Evolutionary conservation across 331 rosid species (phyloP), one percentile per base, ranked within the genome.

Genomic region (Phaseolus coccineus): DNA sequence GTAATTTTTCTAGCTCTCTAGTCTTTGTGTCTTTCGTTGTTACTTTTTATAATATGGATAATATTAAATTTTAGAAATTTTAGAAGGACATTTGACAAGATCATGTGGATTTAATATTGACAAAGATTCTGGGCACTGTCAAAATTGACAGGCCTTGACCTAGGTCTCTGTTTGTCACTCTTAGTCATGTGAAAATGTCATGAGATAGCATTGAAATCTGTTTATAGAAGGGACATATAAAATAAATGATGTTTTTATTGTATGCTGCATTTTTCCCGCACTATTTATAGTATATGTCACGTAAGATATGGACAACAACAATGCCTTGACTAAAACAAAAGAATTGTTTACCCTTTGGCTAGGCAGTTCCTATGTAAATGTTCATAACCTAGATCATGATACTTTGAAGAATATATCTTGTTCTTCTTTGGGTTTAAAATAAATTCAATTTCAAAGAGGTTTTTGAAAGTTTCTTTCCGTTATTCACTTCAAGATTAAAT

Each of bases 1-100:
- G 99, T 96, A 91, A 82, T 77, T 47, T 83, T 76, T 81, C 71
- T 73, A 71, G 65, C 85, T 70, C 84, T 80, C 42, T 76, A 76
- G 67, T 61, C 63, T 47, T 65, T 31, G 16, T 62, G 74, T 69
- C 6, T 83, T 4, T 57, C 1, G 52, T 50, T 67, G 67, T 56
- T 40, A 63, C 50, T 74, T 37, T 6, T 37, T 37, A 48, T 22
- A 27, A 70, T 83, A 16, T 81, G 35, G 39, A 68, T 22, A 80
- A 72, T 76, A 5, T 68, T 62, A 67, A 72, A 50, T 63, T 66
- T 65, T 55, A 69, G 55, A 76, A 55, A 37, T 68, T 81, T 72
- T 71, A 37, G 37, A 55, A 56, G 28, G 39, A 15, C 46, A 11
- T 39, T 42, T 35, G 58, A n/a, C 46, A 50, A 48, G 73, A 50